Evolutionary conservation across 2,329 filamentous ascomycete genomes (phyloP), one percentile per base, ranked within the genome.

Genomic region (Alternaria hordeiaustralica): DNA sequence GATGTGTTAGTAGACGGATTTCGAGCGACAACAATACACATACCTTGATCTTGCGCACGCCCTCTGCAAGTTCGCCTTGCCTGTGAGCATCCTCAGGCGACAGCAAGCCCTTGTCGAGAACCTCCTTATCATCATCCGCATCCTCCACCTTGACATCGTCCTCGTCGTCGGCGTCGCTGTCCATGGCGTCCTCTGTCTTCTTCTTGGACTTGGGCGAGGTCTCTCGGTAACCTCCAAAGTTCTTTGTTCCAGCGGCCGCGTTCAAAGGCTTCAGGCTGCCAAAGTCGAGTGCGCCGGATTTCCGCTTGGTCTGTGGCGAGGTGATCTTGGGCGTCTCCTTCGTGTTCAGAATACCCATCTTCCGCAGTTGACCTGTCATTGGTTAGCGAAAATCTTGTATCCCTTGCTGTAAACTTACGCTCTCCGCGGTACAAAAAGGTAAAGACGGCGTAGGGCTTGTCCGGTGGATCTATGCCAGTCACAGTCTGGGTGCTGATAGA

Each of bases 401-500:
- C 13, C 9, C 5, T 8, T 20, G 7, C n/a, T 30, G 7, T 36
- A 13, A 28, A 89, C 93, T 85, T 85, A 96, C 95, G 91, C 78
- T 97, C 92, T 79, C 96, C 96, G 65, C 96, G 89, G 79, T 99
- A 99, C 82, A 98, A 93, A 80, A 99, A 99, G 26, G 96, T 98
- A 80, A 99, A 99, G 9, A 92, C 91, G 5, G 96, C 96, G 82
- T 97, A 99, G 4, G 96, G 96, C 81, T 95, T 96, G 67, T 98
- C 95, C 20, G 94, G 94, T 0, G 94, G 93, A 79, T 99, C 96
- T 66, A 98, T 97, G 18, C 95, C 96, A 9, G 96, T 98, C n/a
- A 99, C 96, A 0, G 96, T 99, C 82, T 99, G 96, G 3, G 96
- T 99, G 77, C 94, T 98, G 77, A 99, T 99, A 3, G 93, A 94